Base-by-base conservation (phyloP, 78 protist species). In the Isochrysis galbana region DNA sequence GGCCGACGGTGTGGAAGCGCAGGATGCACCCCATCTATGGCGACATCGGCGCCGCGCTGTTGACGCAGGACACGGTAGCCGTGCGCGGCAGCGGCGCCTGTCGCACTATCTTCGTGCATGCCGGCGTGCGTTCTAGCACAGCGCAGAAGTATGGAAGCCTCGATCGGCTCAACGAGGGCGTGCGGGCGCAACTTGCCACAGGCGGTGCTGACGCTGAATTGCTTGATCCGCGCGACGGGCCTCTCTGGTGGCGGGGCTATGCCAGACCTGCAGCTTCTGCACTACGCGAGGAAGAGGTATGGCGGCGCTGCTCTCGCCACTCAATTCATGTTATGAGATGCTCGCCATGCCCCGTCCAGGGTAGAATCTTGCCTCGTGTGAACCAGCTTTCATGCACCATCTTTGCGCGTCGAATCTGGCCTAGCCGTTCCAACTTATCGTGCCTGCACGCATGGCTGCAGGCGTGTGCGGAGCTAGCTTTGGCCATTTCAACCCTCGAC, bases 41-140 rank as follows among this genome's bases (percentile, higher is more conserved):
- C 67, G 54, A 21, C 19, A 5, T n/a, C 67, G 87, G 93, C 48
- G 3, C 1, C 2, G 25, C 7, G 44, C 87, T 91, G 29, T 22
- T 32, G 78, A 25, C 5, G 29, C 48, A 23, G 11, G 38, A 10
- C 26, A 55, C n/a, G 25, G 87, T 26, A 0, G 88, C 82, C 34
- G 87, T 91, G 10, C 86, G 88, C 32, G 51, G 78, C 51, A n/a
- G 23, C 19, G 84, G 84, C 25, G 46, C 25, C 32, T 77, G 84
- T 29, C 80, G 90, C 38, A 91, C 82, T 1, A 26, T 91, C 25
- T 91, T 91, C 46, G 72, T 77, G 17, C 93, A 91, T 87, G 93
- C 69, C 1, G 93, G 93, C 47, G 36, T 77, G 44, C 84, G 84
- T 3, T 10, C 22, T 1, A 0, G 26, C 19, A 2, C 2, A 0